Evolutionary conservation across 1,139 yeast genomes (phyloP).

Genomic region (Meyerozyma guilliermondii): DNA sequence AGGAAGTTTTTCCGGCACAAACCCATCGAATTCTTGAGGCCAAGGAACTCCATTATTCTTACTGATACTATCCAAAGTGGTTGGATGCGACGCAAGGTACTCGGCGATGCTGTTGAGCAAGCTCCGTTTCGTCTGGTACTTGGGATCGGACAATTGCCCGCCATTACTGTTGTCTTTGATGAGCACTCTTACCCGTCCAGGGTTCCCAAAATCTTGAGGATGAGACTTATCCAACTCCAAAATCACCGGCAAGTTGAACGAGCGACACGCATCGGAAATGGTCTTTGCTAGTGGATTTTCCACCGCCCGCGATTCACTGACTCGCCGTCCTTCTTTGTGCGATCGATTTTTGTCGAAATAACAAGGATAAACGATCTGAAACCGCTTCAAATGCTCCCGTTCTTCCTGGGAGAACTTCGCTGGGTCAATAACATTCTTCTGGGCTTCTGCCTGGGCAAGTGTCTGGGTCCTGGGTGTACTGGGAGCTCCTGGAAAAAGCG

Average conservation of each 20-base stretch:
- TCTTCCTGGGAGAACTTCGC: constrained; percentile 42
- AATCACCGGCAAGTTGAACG: constrained; percentile 47
- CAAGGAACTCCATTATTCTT: constrained; percentile 49
- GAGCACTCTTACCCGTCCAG: constrained; percentile 84
- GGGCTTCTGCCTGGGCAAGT: constrained; percentile 6
- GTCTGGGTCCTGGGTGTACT: constrained; percentile 4
- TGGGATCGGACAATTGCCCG: constrained; percentile 27
- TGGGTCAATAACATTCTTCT: constrained; percentile 32
- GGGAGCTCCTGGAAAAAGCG: constrained; percentile 23
- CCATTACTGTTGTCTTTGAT: constrained; percentile 45
- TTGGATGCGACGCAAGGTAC: constrained; percentile 64
- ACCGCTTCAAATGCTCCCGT: constrained; percentile 54
- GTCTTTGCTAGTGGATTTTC: constrained; percentile 84
- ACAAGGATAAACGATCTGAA: constrained; percentile 83
- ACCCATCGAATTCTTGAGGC: constrained; percentile 54
- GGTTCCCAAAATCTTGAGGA: constrained; percentile 97
- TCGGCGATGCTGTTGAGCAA: constrained; percentile 57
- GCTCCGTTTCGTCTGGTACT: constrained; percentile 58
- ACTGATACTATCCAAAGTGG: constrained; percentile 59
- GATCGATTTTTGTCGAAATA: constrained; percentile 81
- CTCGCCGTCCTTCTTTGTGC: constrained; percentile 81
- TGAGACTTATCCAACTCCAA: constrained; percentile 81
- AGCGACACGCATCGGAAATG: constrained; percentile 60
- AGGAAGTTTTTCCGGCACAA: constrained; percentile 63
- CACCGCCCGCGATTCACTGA: constrained; percentile 61